phyloP scores from a whole-genome alignment of 208 protist species.

The Acanthamoeba healyi region DNA sequence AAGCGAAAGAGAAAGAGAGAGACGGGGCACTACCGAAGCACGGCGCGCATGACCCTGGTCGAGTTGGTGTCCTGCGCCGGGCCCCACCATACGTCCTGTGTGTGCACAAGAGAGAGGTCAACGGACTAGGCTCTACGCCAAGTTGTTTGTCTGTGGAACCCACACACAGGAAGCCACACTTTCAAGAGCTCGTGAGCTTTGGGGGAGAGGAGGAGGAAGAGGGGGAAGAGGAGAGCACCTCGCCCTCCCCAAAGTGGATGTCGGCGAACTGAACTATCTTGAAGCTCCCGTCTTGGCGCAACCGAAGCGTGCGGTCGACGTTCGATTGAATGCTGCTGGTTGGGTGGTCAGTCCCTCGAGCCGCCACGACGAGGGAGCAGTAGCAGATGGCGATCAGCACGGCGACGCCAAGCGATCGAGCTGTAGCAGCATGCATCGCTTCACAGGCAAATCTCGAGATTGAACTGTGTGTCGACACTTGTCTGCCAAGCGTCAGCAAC shows the following conservation, averaged over 20 bases:
- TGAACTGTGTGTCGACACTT: too few relatives aligned
- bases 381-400: too few relatives aligned
- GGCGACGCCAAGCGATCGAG: too few relatives aligned
- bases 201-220: background rate
- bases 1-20: too few relatives aligned
- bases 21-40: conserved; percentile 26
- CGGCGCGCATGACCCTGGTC: conserved; percentile 3
- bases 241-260: conserved; percentile 83
- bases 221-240: background rate
- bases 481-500: too few relatives aligned
- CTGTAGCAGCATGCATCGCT: too few relatives aligned
- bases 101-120: too few relatives aligned
- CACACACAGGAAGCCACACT: too few relatives aligned
- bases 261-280: conserved; percentile 81
- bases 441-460: too few relatives aligned
- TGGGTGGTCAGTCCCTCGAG: background rate
- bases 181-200: too few relatives aligned
- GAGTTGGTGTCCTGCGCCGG: conserved; percentile 71
- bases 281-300: conserved; percentile 73
- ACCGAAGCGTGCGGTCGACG: conserved; percentile 15
- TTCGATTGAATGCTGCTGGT: background rate
- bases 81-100: conserved; percentile 72
- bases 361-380: background rate
- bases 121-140: too few relatives aligned
- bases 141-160: too few relatives aligned